These are phyloP conservation scores for Metarhizium brunneum DNA, from an alignment of 2,329 filamentous ascomycete genomes.

Conservation along the genomic window DNA sequence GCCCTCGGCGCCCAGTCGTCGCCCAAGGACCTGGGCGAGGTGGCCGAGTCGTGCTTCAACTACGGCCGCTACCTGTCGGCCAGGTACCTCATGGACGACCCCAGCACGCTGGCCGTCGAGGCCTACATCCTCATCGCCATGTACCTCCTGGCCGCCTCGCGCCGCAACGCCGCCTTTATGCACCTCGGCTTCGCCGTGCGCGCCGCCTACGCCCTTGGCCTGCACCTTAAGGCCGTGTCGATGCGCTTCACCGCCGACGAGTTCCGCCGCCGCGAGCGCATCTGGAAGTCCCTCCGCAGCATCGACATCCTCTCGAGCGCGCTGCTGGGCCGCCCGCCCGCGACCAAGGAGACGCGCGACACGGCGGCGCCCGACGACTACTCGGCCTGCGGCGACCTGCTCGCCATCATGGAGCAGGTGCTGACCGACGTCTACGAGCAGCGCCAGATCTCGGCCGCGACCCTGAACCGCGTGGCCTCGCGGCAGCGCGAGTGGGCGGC, in stretches of 20 bases:
- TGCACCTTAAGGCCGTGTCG: slow-evolving; percentile 29
- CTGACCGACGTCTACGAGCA: slow-evolving; percentile 19
- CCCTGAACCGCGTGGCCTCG: slow-evolving; percentile 16
- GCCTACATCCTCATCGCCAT: slow-evolving; percentile 48
- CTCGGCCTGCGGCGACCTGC: slow-evolving; percentile 2
- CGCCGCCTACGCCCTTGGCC: slow-evolving; percentile 46
- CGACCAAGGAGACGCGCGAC: slow-evolving; percentile 13
- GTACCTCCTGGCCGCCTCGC: slow-evolving; percentile 49
- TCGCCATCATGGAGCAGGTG: slow-evolving; percentile 20
- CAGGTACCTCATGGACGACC: slow-evolving; percentile 33
- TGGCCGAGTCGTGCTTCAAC: slow-evolving; percentile 17
- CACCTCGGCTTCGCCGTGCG: slow-evolving; percentile 51
- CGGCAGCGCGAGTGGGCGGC: slow-evolving; percentile 18
- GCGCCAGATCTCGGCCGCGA: slow-evolving; percentile 12
- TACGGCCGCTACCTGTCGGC: slow-evolving; percentile 17
- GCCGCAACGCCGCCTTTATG: slow-evolving; percentile 53
- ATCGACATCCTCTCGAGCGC: slow-evolving; percentile 18
- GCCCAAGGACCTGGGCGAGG: slow-evolving; percentile 18
- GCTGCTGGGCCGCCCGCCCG: slow-evolving; percentile 16
- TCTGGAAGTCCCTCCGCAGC: slow-evolving; percentile 17
- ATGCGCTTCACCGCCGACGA: slow-evolving; percentile 12
- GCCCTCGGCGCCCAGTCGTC: slow-evolving; percentile 18
- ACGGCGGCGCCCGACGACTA: slow-evolving; percentile 14
- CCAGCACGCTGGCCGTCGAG: slow-evolving; percentile 41
- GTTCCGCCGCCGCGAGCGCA: slow-evolving; percentile 12